phyloP scores from a whole-genome alignment of 2,329 filamentous ascomycete species.

The Apiospora pterosperma region DNA sequence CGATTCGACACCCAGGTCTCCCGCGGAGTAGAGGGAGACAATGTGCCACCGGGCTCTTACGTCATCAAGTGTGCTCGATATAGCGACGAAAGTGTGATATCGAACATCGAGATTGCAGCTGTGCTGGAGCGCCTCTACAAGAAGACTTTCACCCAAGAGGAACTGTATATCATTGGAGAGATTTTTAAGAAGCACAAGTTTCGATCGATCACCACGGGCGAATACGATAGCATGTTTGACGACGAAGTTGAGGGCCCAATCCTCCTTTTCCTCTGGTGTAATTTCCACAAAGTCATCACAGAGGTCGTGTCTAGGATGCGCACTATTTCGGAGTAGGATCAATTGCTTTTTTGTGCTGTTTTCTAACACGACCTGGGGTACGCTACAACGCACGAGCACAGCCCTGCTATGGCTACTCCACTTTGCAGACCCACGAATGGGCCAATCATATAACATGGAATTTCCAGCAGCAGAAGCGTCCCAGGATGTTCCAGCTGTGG shows the following conservation, averaged over 20 bases:
- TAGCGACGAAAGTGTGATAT: neutral
- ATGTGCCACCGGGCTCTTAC: neutral
- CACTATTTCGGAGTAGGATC: neutral
- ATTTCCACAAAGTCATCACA: neutral
- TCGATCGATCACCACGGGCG: neutral
- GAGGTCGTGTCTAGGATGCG: neutral
- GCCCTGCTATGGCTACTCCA: too few relatives aligned
- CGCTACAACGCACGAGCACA: too few relatives aligned
- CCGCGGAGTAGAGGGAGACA: neutral
- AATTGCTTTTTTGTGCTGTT: too few relatives aligned
- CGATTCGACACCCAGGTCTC: neutral
- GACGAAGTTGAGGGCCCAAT: neutral
- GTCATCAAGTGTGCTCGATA: neutral
- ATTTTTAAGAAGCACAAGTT: neutral
- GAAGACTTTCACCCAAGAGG: neutral
- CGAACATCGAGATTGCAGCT: neutral
- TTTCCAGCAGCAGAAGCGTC: too few relatives aligned
- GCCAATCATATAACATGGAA: too few relatives aligned
- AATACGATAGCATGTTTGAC: neutral
- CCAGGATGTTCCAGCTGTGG: too few relatives aligned
- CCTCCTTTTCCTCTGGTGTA: neutral
- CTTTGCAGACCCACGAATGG: too few relatives aligned
- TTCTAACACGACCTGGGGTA: too few relatives aligned
- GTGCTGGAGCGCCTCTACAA: neutral
- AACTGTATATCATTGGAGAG: neutral